Conservation (phyloP, 2,329 filamentous ascomycete genomes). For the Diaporthe sp. region DNA sequence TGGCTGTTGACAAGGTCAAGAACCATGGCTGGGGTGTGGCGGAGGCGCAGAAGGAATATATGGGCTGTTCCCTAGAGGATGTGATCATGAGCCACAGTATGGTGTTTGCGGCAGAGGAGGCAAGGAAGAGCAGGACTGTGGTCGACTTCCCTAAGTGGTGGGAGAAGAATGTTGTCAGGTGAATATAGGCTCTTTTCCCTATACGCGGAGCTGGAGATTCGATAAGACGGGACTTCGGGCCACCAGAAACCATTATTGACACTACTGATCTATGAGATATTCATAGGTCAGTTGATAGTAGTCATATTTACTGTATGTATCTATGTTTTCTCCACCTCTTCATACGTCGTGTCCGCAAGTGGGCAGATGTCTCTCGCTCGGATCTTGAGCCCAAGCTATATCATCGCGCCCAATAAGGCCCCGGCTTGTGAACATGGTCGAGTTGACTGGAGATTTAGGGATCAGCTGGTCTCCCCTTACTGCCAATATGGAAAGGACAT, state of each 20-base stretch:
- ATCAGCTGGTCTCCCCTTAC: constrained; percentile 10
- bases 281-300: too few relatives aligned
- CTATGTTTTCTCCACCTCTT: background rate
- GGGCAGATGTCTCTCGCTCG: constrained; percentile 16
- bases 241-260: background rate
- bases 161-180: background rate
- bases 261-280: background rate
- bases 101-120: constrained; percentile 20
- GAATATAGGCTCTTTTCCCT: background rate
- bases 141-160: constrained; percentile 7
- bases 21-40: constrained; percentile 9
- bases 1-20: constrained; percentile 19
- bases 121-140: constrained; percentile 4
- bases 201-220: background rate
- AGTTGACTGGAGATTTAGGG: constrained; percentile 16
- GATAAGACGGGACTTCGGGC: background rate
- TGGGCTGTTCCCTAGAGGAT: constrained; percentile 7
- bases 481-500: constrained; percentile 20
- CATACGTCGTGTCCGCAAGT: constrained; percentile 21
- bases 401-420: constrained; percentile 14
- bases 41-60: constrained; percentile 6
- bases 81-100: constrained; percentile 25
- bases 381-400: constrained; percentile 9
- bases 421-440: constrained; percentile 23
- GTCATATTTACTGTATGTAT: background rate